Conservation (phyloP, 1,284 basidiomycete species). For the Boletus smithii region DNA sequence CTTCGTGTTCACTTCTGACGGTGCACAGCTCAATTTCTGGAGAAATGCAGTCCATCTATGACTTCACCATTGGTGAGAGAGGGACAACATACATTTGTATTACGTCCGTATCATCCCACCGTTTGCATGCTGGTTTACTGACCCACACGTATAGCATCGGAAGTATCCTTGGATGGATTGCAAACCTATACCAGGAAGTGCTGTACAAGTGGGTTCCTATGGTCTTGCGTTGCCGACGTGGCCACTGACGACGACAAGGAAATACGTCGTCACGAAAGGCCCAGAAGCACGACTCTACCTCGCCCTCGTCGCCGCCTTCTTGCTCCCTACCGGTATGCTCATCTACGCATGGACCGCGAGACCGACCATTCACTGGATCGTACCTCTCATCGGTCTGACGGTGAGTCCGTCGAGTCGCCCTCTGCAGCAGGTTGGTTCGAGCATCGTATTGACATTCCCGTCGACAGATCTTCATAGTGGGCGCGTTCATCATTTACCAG, state of each 20-base stretch:
- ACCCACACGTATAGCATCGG: slow-evolving; percentile 28
- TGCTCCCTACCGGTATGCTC: slow-evolving; percentile 53
- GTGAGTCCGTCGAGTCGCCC: slow-evolving; percentile 28
- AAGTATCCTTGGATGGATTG: slow-evolving; percentile 27
- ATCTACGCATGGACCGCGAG: slow-evolving; percentile 46
- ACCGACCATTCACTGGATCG: slow-evolving; percentile 39
- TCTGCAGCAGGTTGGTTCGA: not conserved
- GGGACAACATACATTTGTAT: slow-evolving; percentile 51
- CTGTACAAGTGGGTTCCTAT: slow-evolving; percentile 39
- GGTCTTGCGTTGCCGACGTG: slow-evolving; percentile 7
- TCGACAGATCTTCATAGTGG: slow-evolving; percentile 50
- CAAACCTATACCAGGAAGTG: slow-evolving; percentile 44
- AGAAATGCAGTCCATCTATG: slow-evolving; percentile 49
- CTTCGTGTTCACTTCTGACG: not conserved
- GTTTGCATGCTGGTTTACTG: not conserved
- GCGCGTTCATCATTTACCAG: slow-evolving; percentile 59
- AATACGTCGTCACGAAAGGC: slow-evolving; percentile 42
- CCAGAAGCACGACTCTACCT: slow-evolving; percentile 62
- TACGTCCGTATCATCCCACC: slow-evolving; percentile 35
- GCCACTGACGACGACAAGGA: slow-evolving; percentile 16
- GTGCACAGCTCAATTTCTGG: slow-evolving; percentile 45
- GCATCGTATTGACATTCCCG: not conserved
- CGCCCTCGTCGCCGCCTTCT: slow-evolving; percentile 52
- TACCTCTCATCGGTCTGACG: slow-evolving; percentile 43
- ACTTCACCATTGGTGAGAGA: slow-evolving; percentile 48